Conservation (phyloP, 2,329 filamentous ascomycete species). For the Neopestalotiopsis rosae region DNA sequence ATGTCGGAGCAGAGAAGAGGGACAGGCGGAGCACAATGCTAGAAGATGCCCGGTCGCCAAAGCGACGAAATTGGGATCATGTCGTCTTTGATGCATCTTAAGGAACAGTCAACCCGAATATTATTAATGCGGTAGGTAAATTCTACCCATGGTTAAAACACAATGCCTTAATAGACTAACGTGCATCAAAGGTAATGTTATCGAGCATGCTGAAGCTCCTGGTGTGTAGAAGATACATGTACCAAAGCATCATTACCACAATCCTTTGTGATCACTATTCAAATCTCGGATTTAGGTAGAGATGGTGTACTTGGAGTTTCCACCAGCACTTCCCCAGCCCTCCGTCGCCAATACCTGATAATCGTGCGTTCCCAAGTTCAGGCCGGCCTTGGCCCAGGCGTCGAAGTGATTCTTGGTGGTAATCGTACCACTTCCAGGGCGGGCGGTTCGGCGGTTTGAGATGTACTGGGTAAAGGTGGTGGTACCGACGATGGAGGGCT, state of each 20-base stretch:
- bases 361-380: slow-evolving; percentile 52
- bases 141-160: too few relatives aligned
- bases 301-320: slow-evolving; percentile 36
- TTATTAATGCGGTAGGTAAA: too few relatives aligned
- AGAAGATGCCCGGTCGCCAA: slow-evolving; percentile 16
- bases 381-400: slow-evolving; percentile 52
- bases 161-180: background rate
- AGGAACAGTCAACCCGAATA: background rate
- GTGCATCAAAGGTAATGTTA: background rate
- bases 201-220: background rate
- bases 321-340: slow-evolving; percentile 43
- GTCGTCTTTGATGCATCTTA: slow-evolving; percentile 19
- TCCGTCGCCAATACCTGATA: slow-evolving; percentile 60
- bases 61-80: slow-evolving; percentile 22
- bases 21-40: slow-evolving; percentile 8
- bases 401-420: slow-evolving; percentile 56
- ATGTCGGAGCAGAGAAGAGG: slow-evolving; percentile 10
- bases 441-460: slow-evolving; percentile 51
- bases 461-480: slow-evolving; percentile 56
- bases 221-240: background rate
- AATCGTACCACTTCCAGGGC: slow-evolving; percentile 51
- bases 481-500: slow-evolving; percentile 52
- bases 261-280: background rate
- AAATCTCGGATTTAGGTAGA: background rate
- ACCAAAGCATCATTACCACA: background rate